phyloP scores from a whole-genome alignment of 495 filamentous ascomycete species.

The Hypoxylon perforatum region DNA sequence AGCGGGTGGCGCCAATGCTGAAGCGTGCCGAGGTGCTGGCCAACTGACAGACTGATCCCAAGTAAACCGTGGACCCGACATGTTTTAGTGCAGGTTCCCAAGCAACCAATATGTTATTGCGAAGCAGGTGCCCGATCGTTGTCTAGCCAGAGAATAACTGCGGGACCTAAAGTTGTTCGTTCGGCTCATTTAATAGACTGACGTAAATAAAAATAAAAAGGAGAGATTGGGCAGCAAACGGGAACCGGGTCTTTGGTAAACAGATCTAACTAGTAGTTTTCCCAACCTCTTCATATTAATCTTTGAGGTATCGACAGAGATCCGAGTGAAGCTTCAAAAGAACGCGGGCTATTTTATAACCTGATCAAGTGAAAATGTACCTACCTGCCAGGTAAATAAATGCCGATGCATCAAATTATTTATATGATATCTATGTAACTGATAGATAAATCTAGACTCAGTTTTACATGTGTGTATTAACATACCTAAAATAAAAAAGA shows the following conservation, averaged over 20 bases:
- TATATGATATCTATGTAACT: too few relatives aligned
- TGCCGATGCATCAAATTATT: neutral
- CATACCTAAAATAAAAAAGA: too few relatives aligned
- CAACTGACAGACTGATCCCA: constrained; percentile 18
- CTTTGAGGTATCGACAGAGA: too few relatives aligned
- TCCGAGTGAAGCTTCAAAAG: too few relatives aligned
- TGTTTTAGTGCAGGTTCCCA: constrained; percentile 14
- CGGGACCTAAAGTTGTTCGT: constrained; percentile 23
- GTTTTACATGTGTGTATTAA: too few relatives aligned
- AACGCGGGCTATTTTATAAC: neutral
- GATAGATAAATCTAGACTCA: too few relatives aligned
- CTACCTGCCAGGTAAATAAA: neutral
- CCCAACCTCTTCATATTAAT: constrained; percentile 24
- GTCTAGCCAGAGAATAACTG: constrained; percentile 39
- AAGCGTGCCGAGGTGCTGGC: constrained; percentile 18
- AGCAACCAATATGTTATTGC: constrained; percentile 7
- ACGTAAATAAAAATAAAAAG: constrained; percentile 30
- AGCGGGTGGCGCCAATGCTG: neutral
- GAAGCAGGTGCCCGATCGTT: constrained; percentile 34
- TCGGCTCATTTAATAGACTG: neutral
- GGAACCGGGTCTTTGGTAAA: constrained; percentile 30
- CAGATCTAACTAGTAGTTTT: neutral
- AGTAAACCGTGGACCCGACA: constrained; percentile 3
- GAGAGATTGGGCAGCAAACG: constrained; percentile 32
- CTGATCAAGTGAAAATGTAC: neutral